Evolutionary conservation across 371 early-diverging fungal species (phyloP).

Genomic region (Actinomortierella wolfii): DNA sequence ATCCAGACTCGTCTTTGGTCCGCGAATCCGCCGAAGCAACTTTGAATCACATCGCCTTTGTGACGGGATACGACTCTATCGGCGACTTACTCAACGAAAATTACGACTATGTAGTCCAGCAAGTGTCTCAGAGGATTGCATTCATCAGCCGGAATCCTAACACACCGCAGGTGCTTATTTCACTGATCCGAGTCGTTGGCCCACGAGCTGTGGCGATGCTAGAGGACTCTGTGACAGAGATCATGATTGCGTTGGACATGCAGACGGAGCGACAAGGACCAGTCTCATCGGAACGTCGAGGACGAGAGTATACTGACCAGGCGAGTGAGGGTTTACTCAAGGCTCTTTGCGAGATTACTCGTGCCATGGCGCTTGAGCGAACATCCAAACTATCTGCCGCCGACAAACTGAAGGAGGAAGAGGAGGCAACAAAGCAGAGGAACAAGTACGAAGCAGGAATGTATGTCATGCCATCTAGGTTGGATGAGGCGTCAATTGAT

Average conservation of each 20-base stretch:
- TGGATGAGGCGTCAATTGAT: conserved; percentile 13
- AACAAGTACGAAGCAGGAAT: too few relatives aligned
- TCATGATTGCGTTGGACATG: conserved; percentile 33
- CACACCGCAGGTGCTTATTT: conserved; percentile 42
- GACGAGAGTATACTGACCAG: too few relatives aligned
- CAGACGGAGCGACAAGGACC: too few relatives aligned
- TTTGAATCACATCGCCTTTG: conserved; percentile 35
- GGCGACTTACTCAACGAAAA: conserved; percentile 41
- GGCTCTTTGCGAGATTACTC: conserved; percentile 29
- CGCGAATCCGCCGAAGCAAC: conserved; percentile 37
- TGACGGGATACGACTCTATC: conserved; percentile 20
- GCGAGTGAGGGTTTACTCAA: conserved; percentile 37
- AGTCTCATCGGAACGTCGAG: conserved; percentile 37
- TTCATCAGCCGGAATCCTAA: conserved; percentile 39
- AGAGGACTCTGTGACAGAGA: conserved; percentile 42
- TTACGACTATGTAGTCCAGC: conserved; percentile 45
- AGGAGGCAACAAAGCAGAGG: neutral
- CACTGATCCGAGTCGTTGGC: conserved; percentile 37
- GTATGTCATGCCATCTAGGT: neutral
- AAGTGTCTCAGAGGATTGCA: conserved; percentile 43
- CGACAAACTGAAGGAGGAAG: neutral
- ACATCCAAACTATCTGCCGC: neutral
- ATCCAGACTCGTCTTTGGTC: conserved; percentile 33
- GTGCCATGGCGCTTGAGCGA: conserved; percentile 20
- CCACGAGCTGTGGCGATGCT: conserved; percentile 37